Base-by-base conservation (phyloP, 2,329 filamentous ascomycete genomes). In the Truncatella angustata region DNA sequence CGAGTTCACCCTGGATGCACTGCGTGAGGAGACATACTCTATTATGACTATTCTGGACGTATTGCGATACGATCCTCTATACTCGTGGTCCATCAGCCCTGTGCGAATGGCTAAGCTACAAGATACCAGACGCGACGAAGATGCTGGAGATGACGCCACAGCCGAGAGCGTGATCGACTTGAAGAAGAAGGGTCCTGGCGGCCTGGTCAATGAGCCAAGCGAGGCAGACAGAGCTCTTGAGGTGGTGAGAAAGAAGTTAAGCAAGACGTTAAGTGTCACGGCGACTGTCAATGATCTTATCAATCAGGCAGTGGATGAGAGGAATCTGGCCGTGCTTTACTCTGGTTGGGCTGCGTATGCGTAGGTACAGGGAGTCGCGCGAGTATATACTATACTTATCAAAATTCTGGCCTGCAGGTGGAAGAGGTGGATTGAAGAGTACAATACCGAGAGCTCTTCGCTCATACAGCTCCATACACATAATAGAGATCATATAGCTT, bases 41-140 rank as follows among this genome's bases (percentile, higher is more conserved):
- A 99, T 99, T 73, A 97, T 97, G 92, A 97, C 94, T 0, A 91
- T 99, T 49, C 83, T 99, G 18, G 95, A 99, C 65, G 95, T 99
- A 20, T 76, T 99, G 54, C 88, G 95, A n/a, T 97, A 97, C 70
- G 94, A 99, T 76, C 95, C 94, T 1, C 74, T 99, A 55, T 96
- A 97, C 69, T 94, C 86, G 55, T 99, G 94, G 94, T 93, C 90
- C 32, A 86, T 97, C 51, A 94, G 90, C 10, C 84, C 84, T 0
- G 74, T 86, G 30, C 77, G 84, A 18, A 70, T 87, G 53, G 81
- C 82, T 36, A 86, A 85, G 62, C 70, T 87, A 51, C 84, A 87
- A 63, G 81, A 83, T 60, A 82, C 80, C 7, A 75, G 85, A 40
- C 77, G 79, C 36, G 79, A 72, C 35, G 74, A 72, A 21, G 58